Percentiles rank a stretch among this genome's conserved stretches.
phyloP scores from a whole-genome alignment of 768 basidiomycete species.

The Sarcomyxa edulis region DNA sequence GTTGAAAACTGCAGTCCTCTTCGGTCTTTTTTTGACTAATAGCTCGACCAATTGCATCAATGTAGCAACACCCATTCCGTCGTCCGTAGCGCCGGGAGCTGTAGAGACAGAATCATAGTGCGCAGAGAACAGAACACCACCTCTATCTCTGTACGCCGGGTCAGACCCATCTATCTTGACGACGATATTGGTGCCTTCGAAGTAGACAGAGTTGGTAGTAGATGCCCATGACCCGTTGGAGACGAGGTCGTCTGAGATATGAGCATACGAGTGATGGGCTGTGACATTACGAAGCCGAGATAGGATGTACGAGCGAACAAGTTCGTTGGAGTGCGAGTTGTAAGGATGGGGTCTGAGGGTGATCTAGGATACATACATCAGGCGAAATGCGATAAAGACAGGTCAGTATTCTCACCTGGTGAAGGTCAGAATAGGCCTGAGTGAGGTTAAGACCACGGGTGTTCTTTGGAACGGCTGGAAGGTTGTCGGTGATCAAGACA shows the following conservation, averaged over 20 bases:
- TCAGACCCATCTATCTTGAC: conserved; percentile 33
- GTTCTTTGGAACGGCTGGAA: conserved; percentile 38
- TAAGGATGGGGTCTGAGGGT: conserved; percentile 70
- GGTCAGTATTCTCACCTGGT: conserved; percentile 31
- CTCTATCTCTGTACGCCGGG: conserved; percentile 19
- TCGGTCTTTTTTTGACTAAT: conserved; percentile 41
- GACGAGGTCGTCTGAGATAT: conserved; percentile 43
- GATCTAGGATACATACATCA: conserved; percentile 31
- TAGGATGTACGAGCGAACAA: conserved; percentile 56
- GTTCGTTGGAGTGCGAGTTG: conserved; percentile 72
- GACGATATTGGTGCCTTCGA: conserved; percentile 52
- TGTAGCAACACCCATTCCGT: conserved; percentile 69
- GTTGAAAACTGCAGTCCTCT: conserved; percentile 71
- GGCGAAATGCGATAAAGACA: conserved; percentile 1
- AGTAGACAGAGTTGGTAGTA: conserved; percentile 27
- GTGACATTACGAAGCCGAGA: conserved; percentile 45
- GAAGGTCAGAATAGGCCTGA: conserved; percentile 55
- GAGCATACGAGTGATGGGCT: conserved; percentile 35
- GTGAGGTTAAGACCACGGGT: conserved; percentile 38
- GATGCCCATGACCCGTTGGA: conserved; percentile 41
- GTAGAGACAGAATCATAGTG: conserved; percentile 82
- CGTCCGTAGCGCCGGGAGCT: conserved; percentile 70
- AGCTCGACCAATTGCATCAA: conserved; percentile 61
- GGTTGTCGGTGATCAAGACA: conserved; percentile 43
- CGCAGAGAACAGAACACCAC: conserved; percentile 68